Evolutionary conservation across 2,329 filamentous ascomycete species (phyloP).

Genomic region (Talaromyces verruculosus): DNA sequence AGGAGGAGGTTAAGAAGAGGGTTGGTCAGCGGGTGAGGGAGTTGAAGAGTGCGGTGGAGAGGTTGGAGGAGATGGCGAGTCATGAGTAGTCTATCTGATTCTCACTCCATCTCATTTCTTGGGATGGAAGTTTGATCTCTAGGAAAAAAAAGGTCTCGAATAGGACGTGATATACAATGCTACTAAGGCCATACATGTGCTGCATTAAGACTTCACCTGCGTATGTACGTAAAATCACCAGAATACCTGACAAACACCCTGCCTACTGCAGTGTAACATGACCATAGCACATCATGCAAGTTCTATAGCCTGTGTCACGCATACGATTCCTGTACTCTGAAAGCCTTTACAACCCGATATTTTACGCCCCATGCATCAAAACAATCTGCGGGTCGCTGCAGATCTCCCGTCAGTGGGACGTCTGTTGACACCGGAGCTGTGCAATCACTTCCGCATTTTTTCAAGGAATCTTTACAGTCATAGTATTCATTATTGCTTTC

Average conservation of each 20-base stretch:
- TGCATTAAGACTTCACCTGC: not conserved
- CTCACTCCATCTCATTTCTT: no score
- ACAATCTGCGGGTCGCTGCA: not conserved
- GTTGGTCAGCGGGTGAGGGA: slow-evolving; percentile 49
- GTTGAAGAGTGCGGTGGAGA: slow-evolving; percentile 46
- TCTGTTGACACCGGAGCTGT: not conserved
- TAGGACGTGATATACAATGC: not conserved
- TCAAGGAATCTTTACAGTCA: not conserved
- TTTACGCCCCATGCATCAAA: not conserved
- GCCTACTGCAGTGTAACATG: not conserved
- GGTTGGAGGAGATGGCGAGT: slow-evolving; percentile 43
- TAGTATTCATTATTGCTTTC: not conserved
- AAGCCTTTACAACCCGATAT: not conserved
- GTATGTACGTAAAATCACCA: not conserved
- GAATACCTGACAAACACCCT: not conserved
- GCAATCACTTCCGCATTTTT: not conserved
- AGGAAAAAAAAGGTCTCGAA: not conserved
- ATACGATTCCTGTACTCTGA: not conserved
- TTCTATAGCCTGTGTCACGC: not conserved
- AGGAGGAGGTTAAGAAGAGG: slow-evolving; percentile 45
- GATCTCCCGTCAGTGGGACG: slow-evolving; percentile 2
- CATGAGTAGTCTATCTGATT: slow-evolving; percentile 29
- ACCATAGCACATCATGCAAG: not conserved
- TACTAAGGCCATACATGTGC: not conserved
- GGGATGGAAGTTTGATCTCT: not conserved